phyloP scores from a whole-genome alignment of 345 rosid species.

The Alliaria petiolata region DNA sequence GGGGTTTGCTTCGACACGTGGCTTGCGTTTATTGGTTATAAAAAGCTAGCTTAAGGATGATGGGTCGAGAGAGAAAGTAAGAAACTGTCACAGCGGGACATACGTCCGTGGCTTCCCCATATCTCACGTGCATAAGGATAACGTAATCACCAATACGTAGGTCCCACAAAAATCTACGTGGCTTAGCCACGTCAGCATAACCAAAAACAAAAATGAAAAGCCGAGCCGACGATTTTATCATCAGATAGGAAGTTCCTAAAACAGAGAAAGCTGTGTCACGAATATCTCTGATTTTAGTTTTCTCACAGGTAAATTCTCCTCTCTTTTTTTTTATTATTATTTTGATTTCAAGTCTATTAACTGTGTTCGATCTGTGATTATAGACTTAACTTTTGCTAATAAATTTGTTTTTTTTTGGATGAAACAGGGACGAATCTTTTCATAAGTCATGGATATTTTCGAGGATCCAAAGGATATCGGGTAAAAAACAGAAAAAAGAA shows the following conservation, averaged over 20 bases:
- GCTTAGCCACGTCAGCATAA: constrained; percentile 18
- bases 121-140: constrained; percentile 52
- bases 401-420: constrained; percentile 10
- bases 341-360: neutral
- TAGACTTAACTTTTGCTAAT: neutral
- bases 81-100: constrained; percentile 18
- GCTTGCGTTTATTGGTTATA: neutral
- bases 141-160: constrained; percentile 32
- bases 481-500: neutral
- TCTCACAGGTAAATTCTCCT: constrained; percentile 6
- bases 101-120: constrained; percentile 27
- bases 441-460: constrained; percentile 10
- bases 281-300: constrained; percentile 23
- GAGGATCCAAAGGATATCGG: neutral
- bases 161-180: constrained; percentile 31
- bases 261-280: constrained; percentile 25
- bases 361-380: neutral
- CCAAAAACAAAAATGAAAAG: neutral
- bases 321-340: too few species aligned
- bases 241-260: constrained; percentile 25
- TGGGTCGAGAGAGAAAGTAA: constrained; percentile 24
- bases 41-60: constrained; percentile 31
- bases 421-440: constrained; percentile 26
- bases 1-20: neutral
- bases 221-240: constrained; percentile 13